Base-by-base conservation (phyloP, 106 monocot genomes). In the Phalaenopsis equestris region DNA sequence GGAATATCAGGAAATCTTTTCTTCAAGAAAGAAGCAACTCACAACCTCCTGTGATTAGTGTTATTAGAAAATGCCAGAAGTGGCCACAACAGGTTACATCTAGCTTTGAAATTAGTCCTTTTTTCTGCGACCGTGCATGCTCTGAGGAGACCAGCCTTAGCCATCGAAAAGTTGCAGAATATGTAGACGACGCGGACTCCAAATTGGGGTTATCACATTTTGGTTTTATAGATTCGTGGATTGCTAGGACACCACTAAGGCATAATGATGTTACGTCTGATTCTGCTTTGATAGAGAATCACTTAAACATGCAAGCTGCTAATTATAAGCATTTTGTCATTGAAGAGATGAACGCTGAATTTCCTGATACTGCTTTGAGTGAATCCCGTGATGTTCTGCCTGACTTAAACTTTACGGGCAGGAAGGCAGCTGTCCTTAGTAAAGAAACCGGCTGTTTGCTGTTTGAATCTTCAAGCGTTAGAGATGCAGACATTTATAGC, bases 61-160 rank as follows among this genome's bases (percentile, higher is more conserved):
- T 55, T 8, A 65, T 82, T 78, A 81, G 81, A 85, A 83, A 82
- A 82, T 84, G 82, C 78, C 79, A 67, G 2, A 74, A 47, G 47
- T 78, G 61, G 43, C 23, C 39, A 9, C 56, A 70, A 10, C 38
- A 76, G 0, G 85, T 86, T 85, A 42, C 55, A 47, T 41, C 49
- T 49, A 45, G 42, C 70, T 77, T 48, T 83, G 37, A 55, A 9
- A 1, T 17, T 37, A 41, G 79, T 55, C 52, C 43, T 42, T 47
- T 55, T 80, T 56, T 72, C 83, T 12, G 17, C 72, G 77, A 80
- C 42, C 55, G 77, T 55, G 48, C 21, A 80, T 39, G 45, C 55
- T 73, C 10, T 42, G 24, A 82, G 77, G 77, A 67, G 36, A 83
- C 48, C 23, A 77, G 56, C 16, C 56, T 79, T 72, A 21, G 67